Evolutionary conservation across 2,329 filamentous ascomycete genomes (phyloP).

Genomic region (Fusarium torreyae): DNA sequence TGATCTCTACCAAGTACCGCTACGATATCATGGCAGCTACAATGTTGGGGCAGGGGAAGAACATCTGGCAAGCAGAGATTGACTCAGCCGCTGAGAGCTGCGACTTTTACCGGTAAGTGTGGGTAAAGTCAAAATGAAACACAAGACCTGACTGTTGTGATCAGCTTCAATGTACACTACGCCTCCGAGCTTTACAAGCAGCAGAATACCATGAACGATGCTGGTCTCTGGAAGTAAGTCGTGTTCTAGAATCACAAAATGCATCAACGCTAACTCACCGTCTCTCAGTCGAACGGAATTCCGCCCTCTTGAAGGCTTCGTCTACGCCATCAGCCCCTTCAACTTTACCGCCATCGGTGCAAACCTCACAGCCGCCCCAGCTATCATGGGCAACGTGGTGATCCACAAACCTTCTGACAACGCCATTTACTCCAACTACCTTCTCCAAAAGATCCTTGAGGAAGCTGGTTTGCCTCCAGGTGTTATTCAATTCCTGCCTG

Average conservation of each 20-base stretch:
- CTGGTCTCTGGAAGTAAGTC: conserved; percentile 69
- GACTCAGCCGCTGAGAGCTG: conserved; percentile 93
- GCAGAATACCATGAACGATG: conserved; percentile 88
- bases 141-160: no score
- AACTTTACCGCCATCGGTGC: conserved; percentile 97
- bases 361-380: conserved; percentile 85
- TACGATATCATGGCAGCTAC: conserved; percentile 96
- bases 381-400: conserved; percentile 92
- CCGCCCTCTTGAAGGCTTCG: conserved; percentile 86
- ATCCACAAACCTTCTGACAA: conserved; percentile 93
- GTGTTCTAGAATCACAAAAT: background rate
- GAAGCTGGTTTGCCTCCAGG: conserved; percentile 90
- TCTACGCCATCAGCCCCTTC: conserved; percentile 93
- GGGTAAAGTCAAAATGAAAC: no score
- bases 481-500: conserved; percentile 93
- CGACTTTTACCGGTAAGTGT: conserved; percentile 82
- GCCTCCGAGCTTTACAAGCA: conserved; percentile 90
- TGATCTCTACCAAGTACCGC: conserved; percentile 90
- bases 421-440: conserved; percentile 87
- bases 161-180: conserved; percentile 83
- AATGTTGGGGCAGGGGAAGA: conserved; percentile 97
- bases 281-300: conserved; percentile 8
- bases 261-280: background rate
- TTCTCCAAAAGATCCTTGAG: conserved; percentile 88
- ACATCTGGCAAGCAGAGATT: conserved; percentile 97